Evolutionary conservation across 176 grass and related monocot species (phyloP).

Genomic region (Oryza officinalis): DNA sequence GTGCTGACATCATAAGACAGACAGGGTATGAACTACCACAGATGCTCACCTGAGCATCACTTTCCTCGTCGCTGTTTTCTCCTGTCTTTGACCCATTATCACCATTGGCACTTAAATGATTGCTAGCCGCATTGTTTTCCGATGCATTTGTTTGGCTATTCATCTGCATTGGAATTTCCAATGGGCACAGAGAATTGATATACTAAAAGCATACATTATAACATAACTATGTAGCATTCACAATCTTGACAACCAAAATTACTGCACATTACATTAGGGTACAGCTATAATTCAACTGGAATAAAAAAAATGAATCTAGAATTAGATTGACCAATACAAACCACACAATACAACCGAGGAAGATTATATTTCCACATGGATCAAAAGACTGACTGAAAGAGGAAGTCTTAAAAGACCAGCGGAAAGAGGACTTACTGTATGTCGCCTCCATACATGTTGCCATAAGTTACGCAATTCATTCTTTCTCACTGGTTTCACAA

Average conservation of each 20-base stretch:
- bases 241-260: conserved; percentile 5
- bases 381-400: conserved; percentile 4
- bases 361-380: not conserved
- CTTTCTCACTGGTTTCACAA: conserved; percentile 93
- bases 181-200: conserved; percentile 2
- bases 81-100: conserved; percentile 60
- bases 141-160: conserved; percentile 71
- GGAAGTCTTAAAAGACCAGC: not conserved
- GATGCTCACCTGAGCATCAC: conserved; percentile 75
- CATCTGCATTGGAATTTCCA: conserved; percentile 55
- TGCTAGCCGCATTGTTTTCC: conserved; percentile 71
- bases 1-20: conserved; percentile 14
- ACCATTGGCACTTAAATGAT: conserved; percentile 72
- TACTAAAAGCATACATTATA: not conserved
- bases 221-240: not conserved
- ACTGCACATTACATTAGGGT: not conserved
- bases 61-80: conserved; percentile 59
- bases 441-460: conserved; percentile 99
- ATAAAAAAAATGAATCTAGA: not conserved
- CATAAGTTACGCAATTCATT: conserved; percentile 94
- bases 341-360: not conserved
- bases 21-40: conserved; percentile 2
- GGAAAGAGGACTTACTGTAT: conserved; percentile 65
- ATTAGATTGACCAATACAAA: conserved; percentile 8
- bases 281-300: not conserved